These are phyloP conservation scores for Prunus padus DNA, from an alignment of 306 rosid genomes.

Conservation along the genomic window DNA sequence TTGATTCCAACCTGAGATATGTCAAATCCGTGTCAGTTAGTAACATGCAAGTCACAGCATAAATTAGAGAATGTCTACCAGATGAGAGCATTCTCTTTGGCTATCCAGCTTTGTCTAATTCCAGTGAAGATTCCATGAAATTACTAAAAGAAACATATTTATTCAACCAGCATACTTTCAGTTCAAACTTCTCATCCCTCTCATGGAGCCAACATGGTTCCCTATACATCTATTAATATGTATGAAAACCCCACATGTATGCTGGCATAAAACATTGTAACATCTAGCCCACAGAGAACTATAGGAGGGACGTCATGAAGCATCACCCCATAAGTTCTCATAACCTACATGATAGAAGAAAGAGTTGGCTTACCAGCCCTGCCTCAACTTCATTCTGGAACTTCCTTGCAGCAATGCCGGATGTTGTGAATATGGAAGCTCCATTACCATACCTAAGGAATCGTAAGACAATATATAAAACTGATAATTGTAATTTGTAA, in stretches of 20 bases:
- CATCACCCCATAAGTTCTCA: constrained; percentile 5
- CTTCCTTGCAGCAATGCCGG: constrained; percentile 52
- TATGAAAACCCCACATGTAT: background rate
- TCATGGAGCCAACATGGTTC: background rate
- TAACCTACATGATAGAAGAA: constrained; percentile 14
- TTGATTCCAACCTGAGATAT: constrained; percentile 65
- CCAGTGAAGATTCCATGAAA: background rate
- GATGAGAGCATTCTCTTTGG: constrained; percentile 7
- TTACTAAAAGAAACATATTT: background rate
- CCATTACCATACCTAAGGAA: constrained; percentile 40
- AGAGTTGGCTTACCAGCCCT: constrained; percentile 37
- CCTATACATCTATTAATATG: background rate
- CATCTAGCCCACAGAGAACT: background rate
- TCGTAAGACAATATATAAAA: constrained; percentile 8
- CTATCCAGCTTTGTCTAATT: background rate
- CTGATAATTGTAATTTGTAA: background rate
- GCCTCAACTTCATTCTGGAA: constrained; percentile 63
- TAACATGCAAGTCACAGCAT: constrained; percentile 2
- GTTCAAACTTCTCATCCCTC: background rate
- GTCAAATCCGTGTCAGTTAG: constrained; percentile 11
- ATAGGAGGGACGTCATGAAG: background rate
- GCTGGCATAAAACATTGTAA: background rate
- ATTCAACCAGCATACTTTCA: background rate
- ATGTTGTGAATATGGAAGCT: constrained; percentile 63
- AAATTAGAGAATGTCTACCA: background rate